phyloP scores from a whole-genome alignment of 805 yeast genomes.

The Teunomyces pallodes region DNA sequence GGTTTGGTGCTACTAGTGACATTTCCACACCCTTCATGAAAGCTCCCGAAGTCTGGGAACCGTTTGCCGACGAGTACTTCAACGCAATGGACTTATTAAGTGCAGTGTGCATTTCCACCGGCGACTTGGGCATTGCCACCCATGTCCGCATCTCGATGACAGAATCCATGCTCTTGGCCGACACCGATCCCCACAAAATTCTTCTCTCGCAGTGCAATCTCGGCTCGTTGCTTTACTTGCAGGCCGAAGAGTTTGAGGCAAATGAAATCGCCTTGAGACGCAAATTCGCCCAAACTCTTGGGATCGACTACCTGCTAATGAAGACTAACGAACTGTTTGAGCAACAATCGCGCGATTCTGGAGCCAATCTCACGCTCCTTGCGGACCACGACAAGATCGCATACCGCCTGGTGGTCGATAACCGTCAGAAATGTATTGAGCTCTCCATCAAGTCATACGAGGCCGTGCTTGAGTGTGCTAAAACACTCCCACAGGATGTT shows the following conservation, averaged over 20 bases:
- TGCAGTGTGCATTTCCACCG: slow-evolving; percentile 65
- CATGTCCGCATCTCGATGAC: slow-evolving; percentile 61
- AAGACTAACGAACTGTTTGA: slow-evolving; percentile 10
- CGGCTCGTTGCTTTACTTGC: slow-evolving; percentile 66
- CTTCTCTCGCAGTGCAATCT: slow-evolving; percentile 65
- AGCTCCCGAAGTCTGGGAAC: slow-evolving; percentile 60
- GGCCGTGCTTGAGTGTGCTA: slow-evolving; percentile 33
- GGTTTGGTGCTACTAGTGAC: too few species aligned
- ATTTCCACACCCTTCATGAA: slow-evolving; percentile 13
- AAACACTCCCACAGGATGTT: slow-evolving; percentile 26
- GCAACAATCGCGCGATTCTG: slow-evolving; percentile 3
- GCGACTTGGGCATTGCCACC: slow-evolving; percentile 63
- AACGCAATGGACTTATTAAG: slow-evolving; percentile 73
- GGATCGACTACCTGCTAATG: slow-evolving; percentile 20
- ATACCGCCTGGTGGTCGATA: slow-evolving; percentile 16
- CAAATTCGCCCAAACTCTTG: slow-evolving; percentile 22
- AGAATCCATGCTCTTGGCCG: slow-evolving; percentile 72
- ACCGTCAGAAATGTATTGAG: slow-evolving; percentile 24
- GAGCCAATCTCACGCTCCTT: slow-evolving; percentile 2
- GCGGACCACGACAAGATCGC: slow-evolving; percentile 27
- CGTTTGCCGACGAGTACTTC: slow-evolving; percentile 75
- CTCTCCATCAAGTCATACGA: slow-evolving; percentile 34
- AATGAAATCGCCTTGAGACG: slow-evolving; percentile 33
- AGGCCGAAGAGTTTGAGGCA: slow-evolving; percentile 61
- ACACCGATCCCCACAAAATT: slow-evolving; percentile 61